These are phyloP conservation scores for Ramularia collo-cygni DNA, from an alignment of 2,329 filamentous ascomycete genomes.

Conservation along the genomic window DNA sequence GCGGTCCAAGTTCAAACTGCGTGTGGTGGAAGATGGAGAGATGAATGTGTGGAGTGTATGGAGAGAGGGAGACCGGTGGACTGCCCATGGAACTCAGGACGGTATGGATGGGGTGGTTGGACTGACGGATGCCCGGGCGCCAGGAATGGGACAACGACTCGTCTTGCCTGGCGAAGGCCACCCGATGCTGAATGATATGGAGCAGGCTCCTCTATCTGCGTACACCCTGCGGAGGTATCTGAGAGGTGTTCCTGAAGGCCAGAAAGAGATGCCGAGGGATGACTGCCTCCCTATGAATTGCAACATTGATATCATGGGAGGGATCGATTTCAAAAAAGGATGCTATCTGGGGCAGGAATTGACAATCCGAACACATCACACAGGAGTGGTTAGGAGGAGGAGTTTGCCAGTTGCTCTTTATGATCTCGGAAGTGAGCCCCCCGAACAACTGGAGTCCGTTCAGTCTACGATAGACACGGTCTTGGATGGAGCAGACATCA, in stretches of 20 bases:
- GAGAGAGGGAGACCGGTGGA: slow-evolving; percentile 47
- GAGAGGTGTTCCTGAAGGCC: slow-evolving; percentile 77
- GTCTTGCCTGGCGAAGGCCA: slow-evolving; percentile 18
- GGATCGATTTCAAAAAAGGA: slow-evolving; percentile 88
- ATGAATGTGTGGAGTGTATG: slow-evolving; percentile 67
- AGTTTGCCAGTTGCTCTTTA: slow-evolving; percentile 77
- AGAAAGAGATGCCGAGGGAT: slow-evolving; percentile 65
- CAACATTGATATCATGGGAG: slow-evolving; percentile 82
- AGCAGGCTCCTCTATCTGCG: slow-evolving; percentile 34
- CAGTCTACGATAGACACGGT: slow-evolving; percentile 17
- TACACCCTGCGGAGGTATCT: slow-evolving; percentile 76
- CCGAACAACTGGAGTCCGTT: slow-evolving; percentile 44
- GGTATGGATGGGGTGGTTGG: slow-evolving; percentile 28
- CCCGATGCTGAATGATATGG: slow-evolving; percentile 31
- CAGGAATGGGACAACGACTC: slow-evolving; percentile 31
- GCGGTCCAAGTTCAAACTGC: slow-evolving; percentile 67
- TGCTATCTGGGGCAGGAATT: slow-evolving; percentile 97
- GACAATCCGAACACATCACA: slow-evolving; percentile 91
- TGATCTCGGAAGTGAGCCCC: slow-evolving; percentile 35
- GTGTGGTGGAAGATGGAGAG: slow-evolving; percentile 59
- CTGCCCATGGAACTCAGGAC: slow-evolving; percentile 21
- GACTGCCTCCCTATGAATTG: slow-evolving; percentile 75
- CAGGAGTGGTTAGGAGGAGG: slow-evolving; percentile 85
- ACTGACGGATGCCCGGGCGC: slow-evolving; percentile 34
- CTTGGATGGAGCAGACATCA: slow-evolving; percentile 43